Evolutionary conservation across 306 rosid species (phyloP).

Genomic region (Boehmeria nivea): DNA sequence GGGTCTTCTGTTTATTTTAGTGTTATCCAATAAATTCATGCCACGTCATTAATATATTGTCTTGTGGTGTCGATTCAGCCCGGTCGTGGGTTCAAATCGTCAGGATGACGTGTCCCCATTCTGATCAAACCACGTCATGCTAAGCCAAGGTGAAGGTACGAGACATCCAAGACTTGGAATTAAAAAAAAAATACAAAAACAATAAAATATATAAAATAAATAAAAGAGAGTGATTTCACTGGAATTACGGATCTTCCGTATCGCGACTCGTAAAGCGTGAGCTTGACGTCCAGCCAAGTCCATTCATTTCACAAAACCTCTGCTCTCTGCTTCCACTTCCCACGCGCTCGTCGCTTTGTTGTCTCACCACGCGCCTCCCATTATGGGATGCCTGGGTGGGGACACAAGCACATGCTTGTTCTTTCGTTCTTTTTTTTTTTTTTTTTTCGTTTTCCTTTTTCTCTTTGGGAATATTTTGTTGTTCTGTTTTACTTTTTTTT

Average conservation of each 20-base stretch:
- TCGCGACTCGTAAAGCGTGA: slow-evolving; percentile 11
- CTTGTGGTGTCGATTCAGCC: no score
- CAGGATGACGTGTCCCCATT: slow-evolving; percentile 1
- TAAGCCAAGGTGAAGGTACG: neutral
- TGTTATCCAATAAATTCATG: no score
- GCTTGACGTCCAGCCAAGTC: slow-evolving; percentile 1
- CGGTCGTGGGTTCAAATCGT: no score
- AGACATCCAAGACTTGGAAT: neutral
- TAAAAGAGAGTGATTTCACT: neutral
- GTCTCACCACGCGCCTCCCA: neutral
- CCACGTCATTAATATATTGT: no score
- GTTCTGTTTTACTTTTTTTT: neutral
- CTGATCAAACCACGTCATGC: neutral
- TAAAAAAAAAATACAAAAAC: neutral
- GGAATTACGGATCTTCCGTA: slow-evolving; percentile 20
- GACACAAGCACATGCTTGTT: neutral
- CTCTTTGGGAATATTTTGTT: no score
- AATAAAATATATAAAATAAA: neutral
- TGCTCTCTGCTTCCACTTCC: no score
- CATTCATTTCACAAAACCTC: no score
- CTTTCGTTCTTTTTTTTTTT: no score
- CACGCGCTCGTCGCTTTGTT: neutral
- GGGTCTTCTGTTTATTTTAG: no score
- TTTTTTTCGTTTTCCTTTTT: no score
- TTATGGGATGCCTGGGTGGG: no score